Evolutionary conservation across 164 flowering plant species (phyloP), one percentile per base, ranked within the genome.

Genomic region (Aristolochia fimbriata): DNA sequence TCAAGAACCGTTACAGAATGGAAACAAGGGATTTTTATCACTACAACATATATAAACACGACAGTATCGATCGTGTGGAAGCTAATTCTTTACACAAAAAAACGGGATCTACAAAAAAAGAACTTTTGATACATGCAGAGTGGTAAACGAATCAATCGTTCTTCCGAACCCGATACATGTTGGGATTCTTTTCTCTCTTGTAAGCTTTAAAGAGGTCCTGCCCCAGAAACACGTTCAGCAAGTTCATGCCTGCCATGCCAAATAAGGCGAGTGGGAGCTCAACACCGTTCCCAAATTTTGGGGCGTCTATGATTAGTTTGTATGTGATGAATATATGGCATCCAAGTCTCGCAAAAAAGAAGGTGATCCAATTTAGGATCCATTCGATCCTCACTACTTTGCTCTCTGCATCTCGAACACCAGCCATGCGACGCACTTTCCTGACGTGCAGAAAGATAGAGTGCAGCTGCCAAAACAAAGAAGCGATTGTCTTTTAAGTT

Each of bases 211-310:
- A 70, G 62, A 93, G 92, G 79, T 88, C 98, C 47, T 79, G 69
- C 30, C 92, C 95, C 17, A 93, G 94, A 64, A 73, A 80, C 22
- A 76, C 23, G 55, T 90, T 93, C 0, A 90, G 91, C 61, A 86
- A 62, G 71, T 88, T 89, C 99, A 93, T 93, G 46, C 91, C 96
- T 5, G 71, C 78, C 99, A 93, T 93, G 27, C 96, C 99, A 51
- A 75, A 74, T 30, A 88, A 69, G 19, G 97, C 99, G 1, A 93
- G 86, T 4, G 94, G 97, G 59, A 87, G 85, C 77, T 87, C 97
- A 6, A 87, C 63, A 14, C 96, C 97, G 49, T 71, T 74, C 27
- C 60, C 85, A 58, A 93, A 93, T 77, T 80, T 86, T 63, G 81
- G 37, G 58, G 99, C 94, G 72, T 93, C 99, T 69, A 12, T 73